Base-by-base conservation (phyloP, 345 rosid genomes). In the Citrus inodora region DNA sequence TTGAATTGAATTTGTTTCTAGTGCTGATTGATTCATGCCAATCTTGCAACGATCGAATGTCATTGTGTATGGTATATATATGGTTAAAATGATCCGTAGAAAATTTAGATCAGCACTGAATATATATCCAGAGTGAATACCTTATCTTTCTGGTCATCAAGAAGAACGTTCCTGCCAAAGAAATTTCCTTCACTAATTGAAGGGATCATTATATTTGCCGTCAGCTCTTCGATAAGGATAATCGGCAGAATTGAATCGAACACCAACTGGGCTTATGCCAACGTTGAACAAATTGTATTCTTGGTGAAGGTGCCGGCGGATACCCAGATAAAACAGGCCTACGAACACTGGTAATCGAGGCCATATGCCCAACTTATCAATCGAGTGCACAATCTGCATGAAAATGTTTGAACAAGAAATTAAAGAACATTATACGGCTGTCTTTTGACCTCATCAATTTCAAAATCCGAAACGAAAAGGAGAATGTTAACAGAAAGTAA, bases 261-360 rank as follows among this genome's bases (percentile, higher is more conserved):
- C 72, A 1, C 89, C 90, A 3, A 67, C 68, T 1, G 90, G 86
- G 65, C 88, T 62, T 64, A 38, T 82, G 9, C 94, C 92, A 0
- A 88, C 89, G 19, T 88, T 86, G 27, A 90, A 30, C 62, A 90
- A 80, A 67, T 86, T 90, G 68, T 90, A 90, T 63, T 83, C 70
- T 72, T 90, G 87, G 71, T 84, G 87, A 80, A 90, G 89, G 72
- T 83, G 92, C 48, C 92, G 78, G 5, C 93, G 89, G 7, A 81
- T 3, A 5, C 58, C 84, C 68, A 90, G 75, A 65, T 90, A 90
- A 37, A 82, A 4, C 2, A 90, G 53, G 0, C 92, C 92, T 6
- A 88, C 28, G 38, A 90, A 22, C 4, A 90, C 92, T 9, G 93
- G 92, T 64, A 90, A 77, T 65, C 83, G 82, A 11, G 73, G 88